Percentiles rank a stretch among this genome's conserved stretches.
Evolutionary conservation across 192 early-diverging fungal genomes (phyloP).

Genomic region (Coemansia sp.): DNA sequence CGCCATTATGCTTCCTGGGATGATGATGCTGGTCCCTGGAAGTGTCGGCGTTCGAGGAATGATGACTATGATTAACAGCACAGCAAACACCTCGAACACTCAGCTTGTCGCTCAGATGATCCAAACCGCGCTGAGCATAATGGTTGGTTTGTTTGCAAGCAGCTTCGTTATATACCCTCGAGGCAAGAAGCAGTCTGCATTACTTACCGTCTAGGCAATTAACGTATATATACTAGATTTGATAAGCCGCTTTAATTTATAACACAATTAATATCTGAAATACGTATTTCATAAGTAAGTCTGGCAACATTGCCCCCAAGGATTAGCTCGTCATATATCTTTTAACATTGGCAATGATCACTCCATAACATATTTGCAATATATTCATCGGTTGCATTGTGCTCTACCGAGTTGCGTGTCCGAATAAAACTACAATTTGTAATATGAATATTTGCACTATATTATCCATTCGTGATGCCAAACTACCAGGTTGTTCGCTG

Average conservation of each 20-base stretch:
- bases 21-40: slow-evolving; percentile 82
- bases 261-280: neutral
- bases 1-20: slow-evolving; percentile 78
- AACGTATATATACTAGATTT: too few species aligned
- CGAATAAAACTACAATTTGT: neutral
- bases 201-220: slow-evolving; percentile 38
- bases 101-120: slow-evolving; percentile 57
- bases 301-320: too few species aligned
- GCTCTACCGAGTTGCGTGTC: neutral
- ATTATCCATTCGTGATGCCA: slow-evolving; percentile 27
- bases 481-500: slow-evolving; percentile 57
- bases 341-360: neutral
- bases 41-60: slow-evolving; percentile 68
- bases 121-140: slow-evolving; percentile 65
- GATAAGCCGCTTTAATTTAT: neutral
- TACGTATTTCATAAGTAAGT: too few species aligned
- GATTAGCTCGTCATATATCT: neutral
- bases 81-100: slow-evolving; percentile 37
- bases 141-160: slow-evolving; percentile 67
- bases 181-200: slow-evolving; percentile 51
- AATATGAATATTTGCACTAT: neutral
- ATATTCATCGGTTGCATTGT: neutral
- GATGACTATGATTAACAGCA: slow-evolving; percentile 62
- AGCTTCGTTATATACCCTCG: slow-evolving; percentile 61
- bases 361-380: slow-evolving; percentile 2